phyloP scores from a whole-genome alignment of 2,329 filamentous ascomycete species.

The Metarhizium robertsii region DNA sequence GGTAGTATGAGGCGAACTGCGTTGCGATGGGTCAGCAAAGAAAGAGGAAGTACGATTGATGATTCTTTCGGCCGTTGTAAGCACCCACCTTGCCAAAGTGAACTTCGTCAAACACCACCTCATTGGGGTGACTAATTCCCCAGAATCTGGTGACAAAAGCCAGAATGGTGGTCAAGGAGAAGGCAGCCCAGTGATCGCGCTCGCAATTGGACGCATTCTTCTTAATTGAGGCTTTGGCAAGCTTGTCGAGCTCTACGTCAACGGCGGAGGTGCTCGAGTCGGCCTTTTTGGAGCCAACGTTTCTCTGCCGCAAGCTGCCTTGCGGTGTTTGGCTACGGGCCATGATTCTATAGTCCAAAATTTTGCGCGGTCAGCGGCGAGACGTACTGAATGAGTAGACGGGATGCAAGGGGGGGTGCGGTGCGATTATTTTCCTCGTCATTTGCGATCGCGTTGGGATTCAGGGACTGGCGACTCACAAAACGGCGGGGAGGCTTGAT shows the following conservation, averaged over 20 bases:
- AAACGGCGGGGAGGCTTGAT: neutral
- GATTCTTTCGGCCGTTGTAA: neutral
- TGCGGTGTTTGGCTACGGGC: constrained; percentile 41
- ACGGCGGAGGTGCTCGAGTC: constrained; percentile 25
- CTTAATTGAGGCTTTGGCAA: constrained; percentile 29
- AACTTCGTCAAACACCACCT: constrained; percentile 98
- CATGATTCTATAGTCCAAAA: constrained; percentile 26
- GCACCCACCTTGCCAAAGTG: constrained; percentile 91
- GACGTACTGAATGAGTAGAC: neutral
- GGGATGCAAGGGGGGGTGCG: neutral
- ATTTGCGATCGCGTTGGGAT: neutral
- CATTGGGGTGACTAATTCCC: constrained; percentile 88
- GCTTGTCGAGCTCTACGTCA: constrained; percentile 41
- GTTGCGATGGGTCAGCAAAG: neutral
- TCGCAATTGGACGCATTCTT: constrained; percentile 43
- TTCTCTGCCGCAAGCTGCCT: constrained; percentile 51
- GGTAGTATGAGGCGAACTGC: constrained; percentile 70
- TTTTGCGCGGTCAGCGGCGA: neutral
- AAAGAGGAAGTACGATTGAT: neutral
- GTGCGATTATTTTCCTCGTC: neutral
- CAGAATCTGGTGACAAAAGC: constrained; percentile 92
- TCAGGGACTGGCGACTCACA: constrained; percentile 1
- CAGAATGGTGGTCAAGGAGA: constrained; percentile 67
- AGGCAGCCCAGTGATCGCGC: constrained; percentile 74
- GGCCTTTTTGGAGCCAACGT: constrained; percentile 41